Percentiles rank a stretch among this genome's conserved stretches.
Evolutionary conservation across 306 rosid species (phyloP).

Genomic region (Elaeagnus macrophylla): DNA sequence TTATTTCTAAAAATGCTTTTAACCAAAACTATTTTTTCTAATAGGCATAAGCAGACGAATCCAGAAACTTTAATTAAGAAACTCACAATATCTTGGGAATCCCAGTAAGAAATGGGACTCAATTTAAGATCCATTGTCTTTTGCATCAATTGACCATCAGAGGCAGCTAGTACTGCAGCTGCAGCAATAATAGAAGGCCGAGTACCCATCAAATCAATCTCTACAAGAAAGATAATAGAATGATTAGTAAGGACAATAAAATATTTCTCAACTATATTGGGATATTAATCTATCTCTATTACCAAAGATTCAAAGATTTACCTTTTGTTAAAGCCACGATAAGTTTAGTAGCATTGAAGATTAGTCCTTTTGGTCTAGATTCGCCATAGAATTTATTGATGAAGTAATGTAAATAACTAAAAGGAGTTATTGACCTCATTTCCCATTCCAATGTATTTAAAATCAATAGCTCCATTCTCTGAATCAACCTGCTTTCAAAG

Average conservation of each 20-base stretch:
- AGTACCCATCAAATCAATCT: conserved; percentile 46
- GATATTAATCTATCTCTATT: neutral
- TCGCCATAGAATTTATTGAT: conserved; percentile 39
- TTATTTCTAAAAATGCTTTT: no score
- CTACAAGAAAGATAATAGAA: conserved; percentile 27
- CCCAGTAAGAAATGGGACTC: conserved; percentile 40
- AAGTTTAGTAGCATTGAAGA: conserved; percentile 43
- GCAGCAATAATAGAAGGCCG: conserved; percentile 70
- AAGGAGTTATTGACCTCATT: conserved; percentile 74
- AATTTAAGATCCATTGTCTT: conserved; percentile 41
- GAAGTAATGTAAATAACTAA: conserved; percentile 60
- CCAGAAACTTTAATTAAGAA: neutral
- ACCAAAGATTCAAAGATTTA: conserved; percentile 2
- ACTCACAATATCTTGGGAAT: conserved; percentile 61
- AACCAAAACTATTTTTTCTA: no score
- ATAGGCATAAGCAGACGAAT: no score
- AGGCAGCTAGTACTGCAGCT: conserved; percentile 62
- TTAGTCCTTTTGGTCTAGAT: conserved; percentile 29
- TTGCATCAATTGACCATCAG: conserved; percentile 41
- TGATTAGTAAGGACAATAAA: conserved; percentile 6
- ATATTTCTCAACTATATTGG: neutral
- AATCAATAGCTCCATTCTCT: conserved; percentile 65
- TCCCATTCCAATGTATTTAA: conserved; percentile 71
- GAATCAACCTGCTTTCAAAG: conserved; percentile 49
- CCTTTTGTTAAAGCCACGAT: conserved; percentile 53